Conservation (phyloP, 257 asterid species). For the Striga asiatica region DNA sequence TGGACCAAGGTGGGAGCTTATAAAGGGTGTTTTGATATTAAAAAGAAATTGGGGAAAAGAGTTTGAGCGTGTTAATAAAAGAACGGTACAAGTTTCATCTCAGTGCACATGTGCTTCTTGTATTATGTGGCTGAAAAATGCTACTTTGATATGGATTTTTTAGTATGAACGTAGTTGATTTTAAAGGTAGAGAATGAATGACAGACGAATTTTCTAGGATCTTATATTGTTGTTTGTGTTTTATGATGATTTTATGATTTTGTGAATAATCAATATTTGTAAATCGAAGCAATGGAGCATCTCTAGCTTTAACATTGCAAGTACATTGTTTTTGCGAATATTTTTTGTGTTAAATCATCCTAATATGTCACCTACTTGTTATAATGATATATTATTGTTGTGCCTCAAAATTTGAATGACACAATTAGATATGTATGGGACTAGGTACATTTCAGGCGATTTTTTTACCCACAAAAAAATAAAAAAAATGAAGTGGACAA, state of each 20-base stretch:
- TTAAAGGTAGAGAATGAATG: background rate
- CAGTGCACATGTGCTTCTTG: too few species aligned
- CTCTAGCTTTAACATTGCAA: background rate
- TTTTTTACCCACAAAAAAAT: too few species aligned
- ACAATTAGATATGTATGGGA: conserved; percentile 5
- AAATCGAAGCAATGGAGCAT: too few species aligned
- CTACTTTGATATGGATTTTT: too few species aligned
- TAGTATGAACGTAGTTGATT: too few species aligned
- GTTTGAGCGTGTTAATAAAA: too few species aligned
- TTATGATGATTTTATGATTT: background rate
- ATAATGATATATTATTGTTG: background rate
- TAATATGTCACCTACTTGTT: conserved; percentile 2
- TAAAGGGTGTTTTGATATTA: too few species aligned
- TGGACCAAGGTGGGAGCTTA: too few species aligned
- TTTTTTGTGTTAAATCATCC: background rate
- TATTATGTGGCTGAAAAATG: too few species aligned
- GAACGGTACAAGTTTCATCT: too few species aligned
- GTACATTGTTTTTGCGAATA: background rate
- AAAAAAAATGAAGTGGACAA: too few species aligned
- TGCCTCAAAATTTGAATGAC: conserved; percentile 12
- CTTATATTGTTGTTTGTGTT: background rate
- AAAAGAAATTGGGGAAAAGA: too few species aligned
- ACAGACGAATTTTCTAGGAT: background rate
- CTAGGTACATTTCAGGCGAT: background rate
- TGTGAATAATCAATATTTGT: background rate